phyloP scores from a whole-genome alignment of 78 protist genomes.

The Protostelium mycophagum region DNA sequence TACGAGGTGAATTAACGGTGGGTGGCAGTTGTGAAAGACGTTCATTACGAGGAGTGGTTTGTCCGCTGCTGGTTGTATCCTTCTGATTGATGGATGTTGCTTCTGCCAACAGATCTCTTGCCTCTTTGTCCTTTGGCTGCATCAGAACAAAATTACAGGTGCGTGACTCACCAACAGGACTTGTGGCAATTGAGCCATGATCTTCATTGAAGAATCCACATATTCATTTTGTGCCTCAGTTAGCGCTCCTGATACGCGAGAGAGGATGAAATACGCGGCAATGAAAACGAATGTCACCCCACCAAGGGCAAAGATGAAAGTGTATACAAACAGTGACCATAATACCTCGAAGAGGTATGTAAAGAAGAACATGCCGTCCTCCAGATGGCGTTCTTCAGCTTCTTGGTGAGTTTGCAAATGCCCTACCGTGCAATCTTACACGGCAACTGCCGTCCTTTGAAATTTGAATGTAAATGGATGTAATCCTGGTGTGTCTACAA shows the following conservation, averaged over 20 bases:
- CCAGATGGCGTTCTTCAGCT: no score
- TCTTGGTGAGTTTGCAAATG: no score
- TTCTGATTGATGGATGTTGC: no score
- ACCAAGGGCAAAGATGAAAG: background rate
- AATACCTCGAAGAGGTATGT: background rate
- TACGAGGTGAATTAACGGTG: background rate
- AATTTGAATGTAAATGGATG: no score
- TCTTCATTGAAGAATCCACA: background rate
- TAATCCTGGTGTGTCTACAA: background rate
- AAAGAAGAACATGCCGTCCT: background rate
- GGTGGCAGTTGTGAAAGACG: background rate
- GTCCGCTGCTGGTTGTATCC: no score
- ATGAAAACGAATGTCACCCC: background rate
- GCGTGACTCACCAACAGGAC: background rate
- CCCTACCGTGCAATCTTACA: no score
- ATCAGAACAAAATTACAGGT: background rate
- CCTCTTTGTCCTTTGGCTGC: background rate
- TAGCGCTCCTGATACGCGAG: background rate
- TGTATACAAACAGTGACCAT: background rate
- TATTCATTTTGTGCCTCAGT: background rate
- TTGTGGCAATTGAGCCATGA: background rate
- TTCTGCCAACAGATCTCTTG: background rate
- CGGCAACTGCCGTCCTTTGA: no score
- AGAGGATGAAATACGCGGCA: background rate
- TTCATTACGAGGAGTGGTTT: background rate